A percentile compares a stretch with the other conserved stretches of the same genome.
Conservation (phyloP, 2,329 filamentous ascomycete genomes). For the Penicillium janthinellum region DNA sequence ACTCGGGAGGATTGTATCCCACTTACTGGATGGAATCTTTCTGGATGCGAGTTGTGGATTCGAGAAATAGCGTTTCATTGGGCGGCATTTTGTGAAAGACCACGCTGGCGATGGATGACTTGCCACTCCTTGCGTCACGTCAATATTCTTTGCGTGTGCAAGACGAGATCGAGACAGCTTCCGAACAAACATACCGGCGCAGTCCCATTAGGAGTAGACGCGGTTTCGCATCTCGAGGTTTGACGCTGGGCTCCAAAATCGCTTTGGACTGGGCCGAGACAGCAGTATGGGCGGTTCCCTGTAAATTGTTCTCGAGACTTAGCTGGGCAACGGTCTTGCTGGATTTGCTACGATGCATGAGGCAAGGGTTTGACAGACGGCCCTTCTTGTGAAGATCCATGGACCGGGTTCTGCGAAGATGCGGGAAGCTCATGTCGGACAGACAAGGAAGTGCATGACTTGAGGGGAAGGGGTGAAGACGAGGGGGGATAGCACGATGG, state of each 20-base stretch:
- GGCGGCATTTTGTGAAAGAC: constrained; percentile 99
- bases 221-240: constrained; percentile 68
- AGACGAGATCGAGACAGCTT: not conserved
- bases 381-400: constrained; percentile 4
- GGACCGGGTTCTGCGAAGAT: constrained; percentile 20
- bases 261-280: constrained; percentile 31
- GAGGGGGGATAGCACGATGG: not conserved
- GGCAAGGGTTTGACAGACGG: not conserved
- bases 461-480: not conserved
- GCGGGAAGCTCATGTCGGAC: constrained; percentile 18
- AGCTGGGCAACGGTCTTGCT: constrained; percentile 37
- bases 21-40: constrained; percentile 93
- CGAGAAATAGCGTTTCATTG: constrained; percentile 91
- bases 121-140: constrained; percentile 72
- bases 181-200: constrained; percentile 66
- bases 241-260: constrained; percentile 37
- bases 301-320: constrained; percentile 38
- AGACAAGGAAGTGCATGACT: not conserved
- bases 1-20: not conserved
- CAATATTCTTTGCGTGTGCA: constrained; percentile 6
- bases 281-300: constrained; percentile 33
- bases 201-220: constrained; percentile 92
- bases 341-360: not conserved
- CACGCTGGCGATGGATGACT: constrained; percentile 97
- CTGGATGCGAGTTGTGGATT: constrained; percentile 91